phyloP scores from a whole-genome alignment of 805 yeast genomes.

The Aciculoconidium aculeatum region DNA sequence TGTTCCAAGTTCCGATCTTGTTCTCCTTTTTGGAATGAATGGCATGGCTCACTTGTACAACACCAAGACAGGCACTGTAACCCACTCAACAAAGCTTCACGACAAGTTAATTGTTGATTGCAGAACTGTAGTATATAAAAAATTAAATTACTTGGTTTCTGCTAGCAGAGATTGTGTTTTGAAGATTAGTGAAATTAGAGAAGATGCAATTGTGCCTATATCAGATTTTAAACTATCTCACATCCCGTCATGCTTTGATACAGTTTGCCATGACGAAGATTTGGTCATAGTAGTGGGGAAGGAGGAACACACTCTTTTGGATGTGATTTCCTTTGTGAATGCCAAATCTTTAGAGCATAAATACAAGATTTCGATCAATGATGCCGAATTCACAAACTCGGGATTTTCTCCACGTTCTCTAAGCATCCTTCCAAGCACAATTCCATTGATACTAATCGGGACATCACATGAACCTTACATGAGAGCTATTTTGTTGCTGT shows the following conservation, averaged over 20 bases:
- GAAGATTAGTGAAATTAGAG: slow-evolving; percentile 27
- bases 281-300: slow-evolving; percentile 52
- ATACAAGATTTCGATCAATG: slow-evolving; percentile 56
- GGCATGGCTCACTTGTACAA: slow-evolving; percentile 32
- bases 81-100: slow-evolving; percentile 22
- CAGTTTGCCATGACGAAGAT: slow-evolving; percentile 16
- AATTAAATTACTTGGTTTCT: slow-evolving; percentile 36
- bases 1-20: slow-evolving; percentile 14
- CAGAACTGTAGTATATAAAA: slow-evolving; percentile 14
- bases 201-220: slow-evolving; percentile 9
- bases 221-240: slow-evolving; percentile 34
- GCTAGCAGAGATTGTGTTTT: slow-evolving; percentile 56
- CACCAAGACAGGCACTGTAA: slow-evolving; percentile 4
- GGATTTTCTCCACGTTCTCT: slow-evolving; percentile 56
- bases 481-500: slow-evolving; percentile 52
- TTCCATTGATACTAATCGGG: slow-evolving; percentile 47
- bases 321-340: slow-evolving; percentile 26
- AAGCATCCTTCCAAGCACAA: slow-evolving; percentile 11
- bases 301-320: slow-evolving; percentile 52
- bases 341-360: slow-evolving; percentile 7
- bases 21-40: slow-evolving; percentile 48
- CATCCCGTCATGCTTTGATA: slow-evolving; percentile 48
- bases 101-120: slow-evolving; percentile 34
- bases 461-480: slow-evolving; percentile 77
- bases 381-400: slow-evolving; percentile 63